These are phyloP conservation scores for Phytophthora vignae DNA, from an alignment of 352 stramenopile species.

Conservation along the genomic window DNA sequence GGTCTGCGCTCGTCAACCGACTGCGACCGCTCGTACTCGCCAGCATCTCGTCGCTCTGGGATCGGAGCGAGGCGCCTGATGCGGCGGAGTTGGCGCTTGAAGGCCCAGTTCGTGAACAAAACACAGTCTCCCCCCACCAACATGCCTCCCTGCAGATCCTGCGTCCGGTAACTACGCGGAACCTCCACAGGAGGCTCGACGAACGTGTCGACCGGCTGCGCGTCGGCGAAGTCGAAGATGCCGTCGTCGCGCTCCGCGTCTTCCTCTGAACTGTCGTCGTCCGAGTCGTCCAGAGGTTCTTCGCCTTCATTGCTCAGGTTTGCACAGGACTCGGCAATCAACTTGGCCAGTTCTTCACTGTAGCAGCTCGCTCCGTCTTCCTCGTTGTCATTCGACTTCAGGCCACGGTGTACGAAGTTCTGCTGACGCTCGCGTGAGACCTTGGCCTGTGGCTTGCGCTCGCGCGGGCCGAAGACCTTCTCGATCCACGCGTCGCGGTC, in stretches of 20 bases:
- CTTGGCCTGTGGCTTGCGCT: not conserved
- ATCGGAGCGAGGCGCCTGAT: conserved; percentile 26
- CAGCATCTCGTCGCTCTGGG: conserved; percentile 20
- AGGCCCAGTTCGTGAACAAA: conserved; percentile 39
- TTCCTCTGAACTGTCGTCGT: conserved; percentile 22
- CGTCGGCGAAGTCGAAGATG: too few relatives aligned
- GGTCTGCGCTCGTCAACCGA: conserved; percentile 2
- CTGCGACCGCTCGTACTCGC: conserved; percentile 1
- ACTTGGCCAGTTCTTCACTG: conserved; percentile 22
- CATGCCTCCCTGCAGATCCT: conserved; percentile 36
- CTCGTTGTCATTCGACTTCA: too few relatives aligned
- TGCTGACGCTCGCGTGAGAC: not conserved
- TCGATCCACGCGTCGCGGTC: conserved; percentile 21
- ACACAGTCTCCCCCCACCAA: conserved; percentile 32
- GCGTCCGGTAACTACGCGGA: conserved; percentile 29
- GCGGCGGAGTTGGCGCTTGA: conserved; percentile 31
- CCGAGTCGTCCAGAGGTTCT: conserved; percentile 13
- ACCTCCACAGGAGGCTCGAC: conserved; percentile 38
- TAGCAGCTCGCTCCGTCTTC: conserved; percentile 9
- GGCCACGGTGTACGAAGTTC: too few relatives aligned
- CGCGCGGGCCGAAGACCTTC: conserved; percentile 22
- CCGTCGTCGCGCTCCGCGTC: not conserved
- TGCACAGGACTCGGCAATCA: conserved; percentile 22
- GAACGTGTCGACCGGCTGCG: conserved; percentile 6
- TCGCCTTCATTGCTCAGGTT: conserved; percentile 16